Percentiles rank a stretch among this genome's conserved stretches.
phyloP scores from a whole-genome alignment of 352 stramenopile species.

The Phytopythium cucurbitacearum region DNA sequence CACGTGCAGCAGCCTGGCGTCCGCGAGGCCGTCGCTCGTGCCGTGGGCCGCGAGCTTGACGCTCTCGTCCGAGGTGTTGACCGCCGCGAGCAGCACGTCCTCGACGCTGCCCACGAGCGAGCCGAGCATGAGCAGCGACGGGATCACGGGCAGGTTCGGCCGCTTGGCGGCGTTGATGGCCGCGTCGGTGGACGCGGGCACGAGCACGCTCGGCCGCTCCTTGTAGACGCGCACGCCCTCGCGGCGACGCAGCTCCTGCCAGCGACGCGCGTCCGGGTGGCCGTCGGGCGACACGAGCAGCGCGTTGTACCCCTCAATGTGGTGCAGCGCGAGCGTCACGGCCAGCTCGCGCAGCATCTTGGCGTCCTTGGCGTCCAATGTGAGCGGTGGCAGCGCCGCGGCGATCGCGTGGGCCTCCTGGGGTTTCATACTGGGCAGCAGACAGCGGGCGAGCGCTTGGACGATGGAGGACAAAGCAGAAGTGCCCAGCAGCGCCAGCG shows the following conservation, averaged over 20 bases:
- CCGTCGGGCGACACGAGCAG: slow-evolving; percentile 18
- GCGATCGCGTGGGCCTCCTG: slow-evolving; percentile 1
- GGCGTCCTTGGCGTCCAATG: slow-evolving; percentile 10
- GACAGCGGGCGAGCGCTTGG: no score
- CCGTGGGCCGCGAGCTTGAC: slow-evolving; percentile 17
- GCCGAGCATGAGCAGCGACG: slow-evolving; percentile 15
- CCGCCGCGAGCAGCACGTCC: slow-evolving; percentile 21
- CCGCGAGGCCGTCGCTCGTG: slow-evolving; percentile 11
- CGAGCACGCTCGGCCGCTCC: slow-evolving; percentile 8
- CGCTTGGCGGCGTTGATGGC: slow-evolving; percentile 3
- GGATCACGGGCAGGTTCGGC: slow-evolving; percentile 9
- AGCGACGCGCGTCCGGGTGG: slow-evolving; percentile 11
- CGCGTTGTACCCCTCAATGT: slow-evolving; percentile 19
- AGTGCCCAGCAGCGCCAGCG: no score
- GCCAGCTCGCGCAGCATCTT: slow-evolving; percentile 18
- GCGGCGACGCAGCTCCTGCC: slow-evolving; percentile 18
- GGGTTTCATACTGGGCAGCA: no score
- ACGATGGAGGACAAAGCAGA: no score
- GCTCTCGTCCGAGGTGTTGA: slow-evolving; percentile 11
- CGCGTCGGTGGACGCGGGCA: slow-evolving; percentile 4
- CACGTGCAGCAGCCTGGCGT: slow-evolving; percentile 18
- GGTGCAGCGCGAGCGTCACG: slow-evolving; percentile 15
- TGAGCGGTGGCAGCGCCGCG: slow-evolving; percentile 9
- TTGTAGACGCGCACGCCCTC: slow-evolving; percentile 17
- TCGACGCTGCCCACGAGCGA: slow-evolving; percentile 17